These are phyloP conservation scores for Sclerospora graminicola DNA, from an alignment of 352 stramenopile species.

Conservation along the genomic window DNA sequence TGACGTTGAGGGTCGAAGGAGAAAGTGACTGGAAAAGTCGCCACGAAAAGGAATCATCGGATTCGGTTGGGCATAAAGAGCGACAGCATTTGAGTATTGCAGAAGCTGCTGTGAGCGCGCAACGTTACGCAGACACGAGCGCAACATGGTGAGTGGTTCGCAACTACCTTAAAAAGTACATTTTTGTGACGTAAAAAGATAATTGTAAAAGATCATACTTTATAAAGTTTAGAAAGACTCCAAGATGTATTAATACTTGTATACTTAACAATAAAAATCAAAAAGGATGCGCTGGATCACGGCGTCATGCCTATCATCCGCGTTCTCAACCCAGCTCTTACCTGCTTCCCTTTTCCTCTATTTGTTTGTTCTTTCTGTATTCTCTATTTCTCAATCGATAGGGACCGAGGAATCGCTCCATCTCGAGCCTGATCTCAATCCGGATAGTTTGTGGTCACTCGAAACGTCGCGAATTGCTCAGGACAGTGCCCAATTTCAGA, in stretches of 20 bases:
- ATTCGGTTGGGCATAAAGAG: too few relatives aligned
- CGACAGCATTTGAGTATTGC: too few relatives aligned
- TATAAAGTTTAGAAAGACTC: too few relatives aligned
- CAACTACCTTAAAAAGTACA: too few relatives aligned
- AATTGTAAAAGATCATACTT: too few relatives aligned
- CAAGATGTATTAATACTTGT: too few relatives aligned
- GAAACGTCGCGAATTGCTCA: conserved; percentile 12
- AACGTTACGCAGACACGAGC: too few relatives aligned
- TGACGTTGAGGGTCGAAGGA: conserved; percentile 3
- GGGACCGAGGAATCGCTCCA: background rate
- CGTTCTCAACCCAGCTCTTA: background rate
- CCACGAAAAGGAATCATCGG: too few relatives aligned
- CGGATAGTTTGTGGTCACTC: conserved; percentile 14
- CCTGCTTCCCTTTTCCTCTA: background rate
- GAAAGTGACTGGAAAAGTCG: conserved; percentile 6
- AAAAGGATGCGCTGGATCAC: background rate
- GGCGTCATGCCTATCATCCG: background rate
- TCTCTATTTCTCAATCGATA: background rate
- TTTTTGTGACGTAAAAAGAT: too few relatives aligned
- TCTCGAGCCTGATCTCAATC: background rate
- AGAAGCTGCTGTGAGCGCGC: too few relatives aligned
- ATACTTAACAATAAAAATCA: too few relatives aligned
- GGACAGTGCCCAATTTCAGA: conserved; percentile 23
- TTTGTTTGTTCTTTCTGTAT: background rate
- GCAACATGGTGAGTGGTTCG: too few relatives aligned